phyloP scores from a whole-genome alignment of 306 rosid genomes.

The barrel medic (Medicago truncatula) region DNA sequence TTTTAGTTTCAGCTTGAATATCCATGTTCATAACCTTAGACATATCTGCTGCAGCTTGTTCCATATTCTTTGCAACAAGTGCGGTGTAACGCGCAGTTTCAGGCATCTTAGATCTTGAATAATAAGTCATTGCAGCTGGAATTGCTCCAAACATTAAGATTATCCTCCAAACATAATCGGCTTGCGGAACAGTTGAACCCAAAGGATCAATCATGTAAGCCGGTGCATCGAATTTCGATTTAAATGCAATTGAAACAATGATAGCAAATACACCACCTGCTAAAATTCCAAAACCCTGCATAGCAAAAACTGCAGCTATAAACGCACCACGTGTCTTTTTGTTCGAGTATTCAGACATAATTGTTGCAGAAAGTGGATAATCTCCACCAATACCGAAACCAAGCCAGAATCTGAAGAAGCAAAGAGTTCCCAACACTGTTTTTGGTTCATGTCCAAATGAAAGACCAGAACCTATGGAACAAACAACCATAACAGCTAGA shows the following conservation, averaged over 20 bases:
- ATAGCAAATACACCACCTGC: constrained; percentile 72
- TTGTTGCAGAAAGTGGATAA: constrained; percentile 81
- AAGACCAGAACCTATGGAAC: constrained; percentile 74
- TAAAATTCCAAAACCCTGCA: constrained; percentile 86
- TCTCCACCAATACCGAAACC: constrained; percentile 87
- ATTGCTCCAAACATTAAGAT: constrained; percentile 74
- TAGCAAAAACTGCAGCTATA: constrained; percentile 81
- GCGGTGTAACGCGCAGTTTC: constrained; percentile 86
- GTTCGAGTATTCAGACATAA: no score
- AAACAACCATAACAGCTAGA: constrained; percentile 67
- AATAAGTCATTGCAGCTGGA: constrained; percentile 71
- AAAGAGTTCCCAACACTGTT: constrained; percentile 67
- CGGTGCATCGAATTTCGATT: constrained; percentile 51
- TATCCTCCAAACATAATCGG: constrained; percentile 73
- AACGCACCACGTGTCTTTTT: constrained; percentile 82
- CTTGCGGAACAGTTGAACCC: constrained; percentile 67
- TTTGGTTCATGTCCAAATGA: constrained; percentile 63
- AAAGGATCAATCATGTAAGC: constrained; percentile 50
- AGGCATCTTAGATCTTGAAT: constrained; percentile 76
- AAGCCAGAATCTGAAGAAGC: constrained; percentile 86
- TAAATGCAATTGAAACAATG: constrained; percentile 48
- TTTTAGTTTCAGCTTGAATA: constrained; percentile 48
- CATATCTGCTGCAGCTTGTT: constrained; percentile 71
- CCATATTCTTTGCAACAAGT: constrained; percentile 66
- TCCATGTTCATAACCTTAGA: constrained; percentile 69